Evolutionary conservation across 2,329 filamentous ascomycete species (phyloP), one percentile per base, ranked within the genome.

Genomic region (Bipolaris oryzae): DNA sequence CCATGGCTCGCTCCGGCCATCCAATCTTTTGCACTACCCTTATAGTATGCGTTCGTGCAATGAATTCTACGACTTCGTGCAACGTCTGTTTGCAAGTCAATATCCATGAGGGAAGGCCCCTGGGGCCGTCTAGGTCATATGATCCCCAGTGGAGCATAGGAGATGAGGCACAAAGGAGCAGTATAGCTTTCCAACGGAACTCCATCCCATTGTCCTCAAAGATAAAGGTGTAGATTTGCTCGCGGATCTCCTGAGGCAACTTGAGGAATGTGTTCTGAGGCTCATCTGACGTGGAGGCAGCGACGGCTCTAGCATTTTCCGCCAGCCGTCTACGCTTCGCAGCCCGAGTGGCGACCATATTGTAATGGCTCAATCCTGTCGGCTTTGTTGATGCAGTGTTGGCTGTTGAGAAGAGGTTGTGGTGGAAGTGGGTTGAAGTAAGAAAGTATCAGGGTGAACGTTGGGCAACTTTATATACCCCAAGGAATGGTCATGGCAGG

Each of bases 251-350:
- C 0, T 34, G 34, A 0, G 42, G 50, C 0, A 53, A 18, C 0
- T 20, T 33, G 1, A 53, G 7, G 2, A 53, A 6, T 0, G 42
- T 13, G 33, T 18, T n/a, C 16, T n/a, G 16, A 0, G 44, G 10
- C 9, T 46, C 16, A 39, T 5, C 2, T 0, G 33, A 2, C 1
- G 15, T 39, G 0, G 1, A 1, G 7, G 42, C 4, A 13, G 42
- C 42, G 6, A n/a, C 15, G n/a, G 13, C 3, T 10, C 11, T 11
- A 10, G 15, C 15, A 3, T 13, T 9, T n/a, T 43, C 23, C 1
- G 41, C 16, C 15, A 43, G 13, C 7, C 7, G 21, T 28, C 13
- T 43, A 7, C 41, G 21, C 41, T 43, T 28, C 11, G 23, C 3
- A 20, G 23, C 15, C 0, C 21, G 13, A 18, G 37, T 21, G 34